Base-by-base conservation (phyloP, 2,329 filamentous ascomycete species). In the Parasarocladium wereldwijsianum region DNA sequence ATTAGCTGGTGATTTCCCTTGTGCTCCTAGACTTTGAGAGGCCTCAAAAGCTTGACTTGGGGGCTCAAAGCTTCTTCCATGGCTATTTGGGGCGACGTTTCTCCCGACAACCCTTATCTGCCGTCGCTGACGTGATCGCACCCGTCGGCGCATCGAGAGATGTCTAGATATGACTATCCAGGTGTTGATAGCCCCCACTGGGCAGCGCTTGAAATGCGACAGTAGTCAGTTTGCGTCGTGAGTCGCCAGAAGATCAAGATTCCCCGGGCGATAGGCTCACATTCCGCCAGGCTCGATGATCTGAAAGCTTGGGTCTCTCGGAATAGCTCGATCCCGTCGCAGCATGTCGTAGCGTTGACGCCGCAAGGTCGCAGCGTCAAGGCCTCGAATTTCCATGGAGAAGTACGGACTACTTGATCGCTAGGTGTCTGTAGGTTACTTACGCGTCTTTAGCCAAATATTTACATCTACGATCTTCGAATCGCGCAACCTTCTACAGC, bases 161-260 rank as follows among this genome's bases (percentile, higher is more conserved):
- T 67, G 63, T 59, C 59, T 61, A 58, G 70, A 64, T 58, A 93
- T 93, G 84, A 80, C 82, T 62, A 72, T 87, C 53, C 75, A 83
- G 61, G 76, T 93, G 57, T 82, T 84, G 64, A 77, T 93, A 51
- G 85, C 84, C 67, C 86, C 93, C 61, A 85, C 81, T 57, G 87
- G 87, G 64, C 77, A 84, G 65, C 77, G 78, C 58, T 68, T 93
- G 50, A 67, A 76, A 52, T 70, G 81, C 52, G 82, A 93, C 58
- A 71, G 76, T 41, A 66, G 75, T 39, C 70, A 74, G 49, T 80
- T 87, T 55, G 65, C 69, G 43, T 79, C 76, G 78, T 84, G 62
- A 44, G 73, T 35, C 9, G 11, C 34, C 18, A 26, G 31, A 15
- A 18, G 12, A 26, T 7, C 8, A 20, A 8, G 5, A 4, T 14